Percentiles rank a stretch among this genome's conserved stretches.
Conservation (phyloP, 1,139 yeast genomes). For the Candida buenavistaensis region DNA sequence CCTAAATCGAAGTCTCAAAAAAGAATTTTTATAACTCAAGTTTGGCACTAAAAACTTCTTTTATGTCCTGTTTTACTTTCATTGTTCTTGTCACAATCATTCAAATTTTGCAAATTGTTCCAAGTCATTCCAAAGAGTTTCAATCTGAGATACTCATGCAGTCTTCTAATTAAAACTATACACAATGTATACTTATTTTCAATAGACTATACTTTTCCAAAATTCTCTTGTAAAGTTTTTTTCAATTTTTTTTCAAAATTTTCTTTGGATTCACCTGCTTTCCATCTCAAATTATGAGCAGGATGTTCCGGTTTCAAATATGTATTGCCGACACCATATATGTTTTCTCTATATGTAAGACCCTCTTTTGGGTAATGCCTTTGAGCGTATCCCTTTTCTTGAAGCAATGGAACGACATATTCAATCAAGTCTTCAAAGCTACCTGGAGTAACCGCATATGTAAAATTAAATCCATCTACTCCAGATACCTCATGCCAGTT, state of each 20-base stretch:
- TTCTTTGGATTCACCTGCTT: conserved; percentile 30
- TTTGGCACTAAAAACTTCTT: too few species aligned
- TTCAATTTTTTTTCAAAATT: conserved; percentile 26
- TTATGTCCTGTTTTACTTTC: too few species aligned
- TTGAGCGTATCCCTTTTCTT: conserved; percentile 23
- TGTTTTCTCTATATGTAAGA: conserved; percentile 20
- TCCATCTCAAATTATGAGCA: conserved; percentile 38
- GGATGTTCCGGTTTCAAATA: conserved; percentile 26
- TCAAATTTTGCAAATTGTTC: too few species aligned
- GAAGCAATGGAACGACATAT: conserved; percentile 21
- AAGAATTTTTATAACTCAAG: too few species aligned
- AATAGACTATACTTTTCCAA: too few species aligned
- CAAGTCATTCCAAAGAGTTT: too few species aligned
- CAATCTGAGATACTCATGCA: too few species aligned
- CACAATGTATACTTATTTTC: too few species aligned
- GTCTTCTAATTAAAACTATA: too few species aligned
- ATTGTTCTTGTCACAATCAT: too few species aligned
- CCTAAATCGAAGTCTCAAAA: too few species aligned
- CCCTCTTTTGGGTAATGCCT: conserved; percentile 23
- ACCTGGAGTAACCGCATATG: conserved; percentile 23
- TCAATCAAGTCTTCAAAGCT: conserved; percentile 24
- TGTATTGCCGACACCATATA: conserved; percentile 19
- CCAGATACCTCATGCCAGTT: conserved; percentile 26
- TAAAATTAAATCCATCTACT: conserved; percentile 25
- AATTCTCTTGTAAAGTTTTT: conserved; percentile 15